Evolutionary conservation across 2,329 filamentous ascomycete species (phyloP).

Genomic region (Aspergillus tamarii): DNA sequence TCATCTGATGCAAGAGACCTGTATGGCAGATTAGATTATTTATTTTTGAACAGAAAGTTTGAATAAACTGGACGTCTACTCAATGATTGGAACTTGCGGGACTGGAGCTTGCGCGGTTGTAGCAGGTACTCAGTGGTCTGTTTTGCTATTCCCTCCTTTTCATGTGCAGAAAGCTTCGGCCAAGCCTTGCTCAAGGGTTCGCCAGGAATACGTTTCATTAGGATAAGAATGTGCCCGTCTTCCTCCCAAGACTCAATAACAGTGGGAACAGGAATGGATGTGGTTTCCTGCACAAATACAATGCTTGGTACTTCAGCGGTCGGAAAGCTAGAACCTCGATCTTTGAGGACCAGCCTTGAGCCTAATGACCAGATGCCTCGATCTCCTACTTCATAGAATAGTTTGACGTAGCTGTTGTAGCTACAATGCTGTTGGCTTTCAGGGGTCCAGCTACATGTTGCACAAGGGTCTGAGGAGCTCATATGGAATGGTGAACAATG

Average conservation of each 20-base stretch:
- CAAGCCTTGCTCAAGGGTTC: conserved; percentile 20
- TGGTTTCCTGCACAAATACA: conserved; percentile 23
- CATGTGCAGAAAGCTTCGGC: conserved; percentile 16
- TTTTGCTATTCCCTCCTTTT: conserved; percentile 28
- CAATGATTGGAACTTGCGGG: conserved; percentile 18
- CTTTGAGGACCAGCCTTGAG: conserved; percentile 34
- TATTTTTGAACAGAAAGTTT: conserved; percentile 16
- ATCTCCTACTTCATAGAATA: conserved; percentile 28
- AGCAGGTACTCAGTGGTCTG: conserved; percentile 25
- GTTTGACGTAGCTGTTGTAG: conserved; percentile 23
- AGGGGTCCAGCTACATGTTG: conserved; percentile 24
- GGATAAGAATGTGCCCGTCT: conserved; percentile 15
- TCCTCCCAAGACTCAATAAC: conserved; percentile 26
- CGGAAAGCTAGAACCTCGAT: conserved; percentile 19
- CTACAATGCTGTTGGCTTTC: conserved; percentile 16
- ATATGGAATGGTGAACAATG: no score
- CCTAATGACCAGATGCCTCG: conserved; percentile 37
- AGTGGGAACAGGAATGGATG: conserved; percentile 25
- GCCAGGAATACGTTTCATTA: conserved; percentile 22
- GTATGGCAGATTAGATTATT: conserved; percentile 1
- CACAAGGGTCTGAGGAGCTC: background rate
- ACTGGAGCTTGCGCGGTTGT: conserved; percentile 24
- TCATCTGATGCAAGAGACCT: conserved; percentile 18
- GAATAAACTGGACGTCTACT: conserved; percentile 16
- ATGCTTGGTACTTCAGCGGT: conserved; percentile 22